phyloP scores from a whole-genome alignment of 2,329 filamentous ascomycete species.

The Aspergillus glaucus region DNA sequence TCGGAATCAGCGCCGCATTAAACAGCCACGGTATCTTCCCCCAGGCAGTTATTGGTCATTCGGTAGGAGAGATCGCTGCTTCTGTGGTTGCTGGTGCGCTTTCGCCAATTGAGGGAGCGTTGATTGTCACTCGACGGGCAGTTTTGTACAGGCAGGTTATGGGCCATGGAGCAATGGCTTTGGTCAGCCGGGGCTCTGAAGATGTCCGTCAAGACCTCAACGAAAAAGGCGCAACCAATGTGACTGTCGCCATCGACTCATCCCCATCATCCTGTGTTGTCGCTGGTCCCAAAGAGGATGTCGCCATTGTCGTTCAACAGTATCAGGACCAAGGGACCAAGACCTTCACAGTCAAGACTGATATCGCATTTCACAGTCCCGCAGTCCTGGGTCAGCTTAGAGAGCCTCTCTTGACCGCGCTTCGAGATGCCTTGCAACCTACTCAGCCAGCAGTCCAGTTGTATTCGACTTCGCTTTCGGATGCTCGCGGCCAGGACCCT shows the following conservation, averaged over 20 bases:
- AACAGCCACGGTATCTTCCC: slow-evolving; percentile 24
- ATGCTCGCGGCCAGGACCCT: slow-evolving; percentile 3
- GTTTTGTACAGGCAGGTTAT: slow-evolving; percentile 25
- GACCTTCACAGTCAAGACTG: slow-evolving; percentile 32
- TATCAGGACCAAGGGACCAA: slow-evolving; percentile 19
- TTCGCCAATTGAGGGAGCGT: slow-evolving; percentile 26
- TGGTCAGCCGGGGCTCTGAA: slow-evolving; percentile 1
- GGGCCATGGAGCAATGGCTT: slow-evolving; percentile 11
- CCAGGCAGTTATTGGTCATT: slow-evolving; percentile 37
- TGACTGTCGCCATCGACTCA: slow-evolving; percentile 7
- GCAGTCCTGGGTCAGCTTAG: slow-evolving; percentile 25
- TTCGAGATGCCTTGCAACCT: slow-evolving; percentile 20
- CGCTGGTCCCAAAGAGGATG: slow-evolving; percentile 11
- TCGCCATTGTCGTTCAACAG: slow-evolving; percentile 1
- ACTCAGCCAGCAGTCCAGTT: slow-evolving; percentile 4
- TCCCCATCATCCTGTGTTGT: slow-evolving; percentile 9
- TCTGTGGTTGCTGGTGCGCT: slow-evolving; percentile 22
- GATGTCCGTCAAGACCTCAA: neutral
- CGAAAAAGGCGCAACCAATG: neutral
- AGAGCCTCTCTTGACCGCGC: slow-evolving; percentile 16
- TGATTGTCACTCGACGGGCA: slow-evolving; percentile 31
- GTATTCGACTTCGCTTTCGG: slow-evolving; percentile 14
- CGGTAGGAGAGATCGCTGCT: slow-evolving; percentile 39
- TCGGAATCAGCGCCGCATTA: slow-evolving; percentile 24
- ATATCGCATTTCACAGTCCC: slow-evolving; percentile 39